Percentiles rank a stretch among this genome's conserved stretches.
phyloP scores from a whole-genome alignment of 1,139 yeast species.

The Protomyces inouyei region DNA sequence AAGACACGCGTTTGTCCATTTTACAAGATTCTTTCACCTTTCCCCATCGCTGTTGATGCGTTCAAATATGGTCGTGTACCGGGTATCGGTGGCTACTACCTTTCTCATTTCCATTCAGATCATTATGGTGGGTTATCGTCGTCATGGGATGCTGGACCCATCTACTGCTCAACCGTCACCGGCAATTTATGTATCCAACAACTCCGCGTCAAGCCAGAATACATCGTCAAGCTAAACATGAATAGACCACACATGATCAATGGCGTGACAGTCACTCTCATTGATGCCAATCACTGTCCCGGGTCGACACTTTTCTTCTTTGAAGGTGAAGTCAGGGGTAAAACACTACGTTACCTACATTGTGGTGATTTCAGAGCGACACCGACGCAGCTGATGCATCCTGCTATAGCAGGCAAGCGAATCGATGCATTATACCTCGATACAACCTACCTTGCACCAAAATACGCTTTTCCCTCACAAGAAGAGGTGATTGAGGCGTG shows the following conservation, averaged over 20 bases:
- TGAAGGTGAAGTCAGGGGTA: slow-evolving; percentile 48
- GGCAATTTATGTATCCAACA: slow-evolving; percentile 52
- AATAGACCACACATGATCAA: slow-evolving; percentile 42
- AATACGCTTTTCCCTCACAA: slow-evolving; percentile 73
- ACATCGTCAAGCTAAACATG: slow-evolving; percentile 48
- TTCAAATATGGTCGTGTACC: slow-evolving; percentile 42
- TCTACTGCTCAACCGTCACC: slow-evolving; percentile 70
- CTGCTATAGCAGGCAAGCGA: slow-evolving; percentile 35
- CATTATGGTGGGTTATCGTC: slow-evolving; percentile 84
- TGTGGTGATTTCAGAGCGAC: slow-evolving; percentile 90
- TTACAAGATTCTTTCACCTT: slow-evolving; percentile 38
- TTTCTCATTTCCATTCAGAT: slow-evolving; percentile 84
- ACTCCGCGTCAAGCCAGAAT: slow-evolving; percentile 54
- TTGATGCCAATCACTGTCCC: slow-evolving; percentile 94
- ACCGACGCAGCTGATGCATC: slow-evolving; percentile 35
- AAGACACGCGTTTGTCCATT: slow-evolving; percentile 37
- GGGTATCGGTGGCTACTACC: slow-evolving; percentile 38
- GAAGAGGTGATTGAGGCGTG: slow-evolving; percentile 57
- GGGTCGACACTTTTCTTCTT: slow-evolving; percentile 82
- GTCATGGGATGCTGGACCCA: slow-evolving; percentile 63
- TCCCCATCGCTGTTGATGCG: slow-evolving; percentile 40
- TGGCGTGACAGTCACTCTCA: slow-evolving; percentile 56
- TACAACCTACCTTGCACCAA: slow-evolving; percentile 78
- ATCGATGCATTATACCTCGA: slow-evolving; percentile 69
- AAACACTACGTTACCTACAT: slow-evolving; percentile 47